Base-by-base conservation (phyloP, 108 stramenopile species). In the Fragilariopsis cylindrus region DNA sequence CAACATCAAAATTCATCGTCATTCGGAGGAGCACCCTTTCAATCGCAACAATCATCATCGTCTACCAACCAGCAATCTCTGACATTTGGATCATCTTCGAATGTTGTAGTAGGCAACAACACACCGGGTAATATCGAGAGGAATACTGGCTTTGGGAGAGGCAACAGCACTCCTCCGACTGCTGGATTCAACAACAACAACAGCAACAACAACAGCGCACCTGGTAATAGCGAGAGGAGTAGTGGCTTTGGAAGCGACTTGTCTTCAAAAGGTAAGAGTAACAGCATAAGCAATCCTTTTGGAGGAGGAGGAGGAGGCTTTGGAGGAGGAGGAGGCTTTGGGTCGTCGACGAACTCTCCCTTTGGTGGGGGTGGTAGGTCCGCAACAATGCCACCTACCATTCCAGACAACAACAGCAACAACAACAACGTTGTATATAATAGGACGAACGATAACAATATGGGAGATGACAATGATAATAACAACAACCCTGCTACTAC, bases 81-180 rank as follows among this genome's bases (percentile, higher is more conserved):
- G 58, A 60, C 58, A 40, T 60, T 60, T 60, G 58, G 58, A 7
- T 4, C 62, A 7, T 73, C 72, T 64, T 62, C 72, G 62, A 73
- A 73, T 64, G 63, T 73, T 7, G 21, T 65, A 5, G 44, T 45
- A 16, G 50, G 43, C 58, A 9, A 52, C 30, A 30, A 52, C 9
- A 60, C 30, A 7, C 43, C 65, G 52, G 53, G 52, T 63, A 46
- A 50, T 2, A 19, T 50, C 52, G 53, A 5, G 65, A 13, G n/a
- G 15, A 39, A 16, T 16, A 60, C 9, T 18, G 58, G 58, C 12
- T 60, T 60, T 16, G 58, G 30, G 16, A 39, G 18, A 9, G 8
- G 15, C 58, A 16, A 9, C 58, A 60, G 21, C 58, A 60, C 58
- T 60, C 58, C 58, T 9, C 18, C 58, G 58, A 16, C 30, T 11